Evolutionary conservation across 2,329 filamentous ascomycete species (phyloP).

Genomic region (Cadophora gregata): DNA sequence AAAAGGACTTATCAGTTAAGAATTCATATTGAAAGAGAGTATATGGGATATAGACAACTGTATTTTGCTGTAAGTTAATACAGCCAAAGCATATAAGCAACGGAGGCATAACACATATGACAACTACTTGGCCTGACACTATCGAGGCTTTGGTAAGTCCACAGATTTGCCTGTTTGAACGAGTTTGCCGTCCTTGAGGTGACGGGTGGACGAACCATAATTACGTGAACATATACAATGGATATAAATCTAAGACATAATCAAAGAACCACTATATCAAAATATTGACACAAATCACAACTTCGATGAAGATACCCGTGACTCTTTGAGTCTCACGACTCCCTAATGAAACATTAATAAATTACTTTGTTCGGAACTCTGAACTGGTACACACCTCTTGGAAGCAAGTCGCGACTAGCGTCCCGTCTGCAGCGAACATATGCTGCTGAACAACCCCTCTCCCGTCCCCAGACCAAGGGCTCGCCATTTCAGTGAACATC

Average conservation of each 20-base stretch:
- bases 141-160: not conserved
- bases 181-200: not conserved
- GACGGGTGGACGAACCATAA: not conserved
- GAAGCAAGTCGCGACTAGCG: slow-evolving; percentile 76
- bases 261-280: not conserved
- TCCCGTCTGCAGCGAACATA: slow-evolving; percentile 74
- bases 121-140: not conserved
- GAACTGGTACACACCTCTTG: slow-evolving; percentile 63
- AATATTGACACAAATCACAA: slow-evolving; percentile 25
- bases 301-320: slow-evolving; percentile 29
- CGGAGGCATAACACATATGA: not conserved
- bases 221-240: not conserved
- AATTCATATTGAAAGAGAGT: not conserved
- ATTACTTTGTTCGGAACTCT: not conserved
- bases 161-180: not conserved
- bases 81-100: not conserved
- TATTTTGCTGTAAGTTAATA: not conserved
- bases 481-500: slow-evolving; percentile 82
- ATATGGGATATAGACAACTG: not conserved
- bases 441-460: slow-evolving; percentile 77
- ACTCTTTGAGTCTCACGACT: slow-evolving; percentile 41
- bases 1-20: not conserved
- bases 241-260: not conserved
- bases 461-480: slow-evolving; percentile 80
- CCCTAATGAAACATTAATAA: slow-evolving; percentile 36